A percentile compares a stretch with the other conserved stretches of the same genome.
These are phyloP conservation scores for Candida boleticola DNA, from an alignment of 805 yeast genomes.

Conservation along the genomic window DNA sequence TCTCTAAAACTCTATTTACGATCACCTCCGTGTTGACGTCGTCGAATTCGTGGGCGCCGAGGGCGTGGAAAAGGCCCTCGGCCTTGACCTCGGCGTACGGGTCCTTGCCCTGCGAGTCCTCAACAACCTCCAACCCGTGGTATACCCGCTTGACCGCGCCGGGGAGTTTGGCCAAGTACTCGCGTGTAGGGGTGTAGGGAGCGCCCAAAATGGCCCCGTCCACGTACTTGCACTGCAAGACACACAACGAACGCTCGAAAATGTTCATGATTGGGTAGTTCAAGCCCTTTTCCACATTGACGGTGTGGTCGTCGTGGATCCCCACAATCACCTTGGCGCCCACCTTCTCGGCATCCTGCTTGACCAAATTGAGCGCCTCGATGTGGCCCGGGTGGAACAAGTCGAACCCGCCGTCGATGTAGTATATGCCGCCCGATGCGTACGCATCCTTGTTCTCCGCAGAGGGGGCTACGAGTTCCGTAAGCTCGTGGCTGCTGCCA, in stretches of 20 bases:
- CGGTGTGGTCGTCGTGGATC: slow-evolving; percentile 56
- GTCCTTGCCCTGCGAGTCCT: slow-evolving; percentile 14
- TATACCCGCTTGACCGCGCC: slow-evolving; percentile 40
- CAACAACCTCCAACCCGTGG: slow-evolving; percentile 58
- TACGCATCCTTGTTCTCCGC: slow-evolving; percentile 12
- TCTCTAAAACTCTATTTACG: slow-evolving; percentile 67
- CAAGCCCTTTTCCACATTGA: slow-evolving; percentile 55
- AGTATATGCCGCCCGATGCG: slow-evolving; percentile 33
- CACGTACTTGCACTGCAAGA: slow-evolving; percentile 81
- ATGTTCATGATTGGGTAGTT: slow-evolving; percentile 84
- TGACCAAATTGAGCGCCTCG: slow-evolving; percentile 56
- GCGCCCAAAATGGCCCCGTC: slow-evolving; percentile 76
- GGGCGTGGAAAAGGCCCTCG: slow-evolving; percentile 35
- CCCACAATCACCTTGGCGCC: slow-evolving; percentile 63
- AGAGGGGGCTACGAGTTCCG: slow-evolving; percentile 35
- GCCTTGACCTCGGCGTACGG: slow-evolving; percentile 38
- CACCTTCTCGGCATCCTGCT: slow-evolving; percentile 30
- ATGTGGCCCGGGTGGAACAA: slow-evolving; percentile 93
- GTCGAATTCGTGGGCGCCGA: slow-evolving; percentile 57
- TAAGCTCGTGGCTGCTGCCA: slow-evolving; percentile 16
- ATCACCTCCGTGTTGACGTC: slow-evolving; percentile 69
- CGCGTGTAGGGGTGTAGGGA: slow-evolving; percentile 48
- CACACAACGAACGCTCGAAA: slow-evolving; percentile 82
- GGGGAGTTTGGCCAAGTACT: slow-evolving; percentile 40
- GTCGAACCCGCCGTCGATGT: slow-evolving; percentile 86